Evolutionary conservation across 495 filamentous ascomycete genomes (phyloP), one percentile per base, ranked within the genome.

Genomic region (Penicillium chermesinum): DNA sequence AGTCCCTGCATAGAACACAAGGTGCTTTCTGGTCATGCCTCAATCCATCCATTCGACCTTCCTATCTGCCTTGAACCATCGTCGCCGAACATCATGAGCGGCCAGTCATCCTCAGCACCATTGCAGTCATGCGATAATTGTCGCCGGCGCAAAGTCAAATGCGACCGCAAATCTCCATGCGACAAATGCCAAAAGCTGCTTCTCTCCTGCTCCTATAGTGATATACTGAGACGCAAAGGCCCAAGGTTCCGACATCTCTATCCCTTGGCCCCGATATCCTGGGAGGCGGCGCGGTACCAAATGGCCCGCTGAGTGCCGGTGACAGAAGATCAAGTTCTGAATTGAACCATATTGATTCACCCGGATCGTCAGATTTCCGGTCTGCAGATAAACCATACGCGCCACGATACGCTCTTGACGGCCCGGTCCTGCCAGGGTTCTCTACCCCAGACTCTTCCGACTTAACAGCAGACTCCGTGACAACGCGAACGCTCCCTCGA

Each of bases 101-200:
- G 10, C 10, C 25, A 30, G 25, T 10, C 4, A 30, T 10, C 19
- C 38, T 18, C 42, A n/a, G 18, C 41, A 4, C 22, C 25, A 13
- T 72, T 71, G 43, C 71, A 74, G 54, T 69, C 71, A 42, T 74
- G 71, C 46, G 71, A 74, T 41, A 72, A 72, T 42, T 74, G 71
- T 53, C 66, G 71, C 20, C 61, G 67, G 4, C 67, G 71, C 34
- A 74, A 74, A 41, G 71, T 74, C 47, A 74, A 70, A 60, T 74
- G 71, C 46, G 66, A 65, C 12, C 63, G 69, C 48, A 66, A 69
- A 38, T 53, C 67, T 0, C 71, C 71, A 2, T 74, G 71, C 51
- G 71, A 74, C 41, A 74, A 72, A 52, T 74, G 71, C 14, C 63
- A 70, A 40, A 66, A 66, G 1, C 57, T 74, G n/a, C 57, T 74